Conservation (phyloP, 192 early-diverging fungal genomes). For the Coemansia sp. region DNA sequence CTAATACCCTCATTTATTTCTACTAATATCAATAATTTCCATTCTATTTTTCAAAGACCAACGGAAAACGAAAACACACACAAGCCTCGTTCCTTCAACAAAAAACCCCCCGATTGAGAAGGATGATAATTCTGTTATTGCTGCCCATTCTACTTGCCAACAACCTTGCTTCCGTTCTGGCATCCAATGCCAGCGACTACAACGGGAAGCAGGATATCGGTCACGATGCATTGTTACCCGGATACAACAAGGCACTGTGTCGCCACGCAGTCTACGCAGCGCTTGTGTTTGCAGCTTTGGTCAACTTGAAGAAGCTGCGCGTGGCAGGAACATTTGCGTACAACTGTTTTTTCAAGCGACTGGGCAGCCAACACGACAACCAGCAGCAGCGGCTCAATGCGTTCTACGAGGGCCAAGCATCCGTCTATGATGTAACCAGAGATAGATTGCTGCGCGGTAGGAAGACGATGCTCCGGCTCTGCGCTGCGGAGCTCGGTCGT, state of each 20-base stretch:
- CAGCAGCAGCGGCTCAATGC: slow-evolving; percentile 74
- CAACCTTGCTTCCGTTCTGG: background rate
- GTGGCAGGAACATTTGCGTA: slow-evolving; percentile 56
- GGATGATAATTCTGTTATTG: no score
- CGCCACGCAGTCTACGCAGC: background rate
- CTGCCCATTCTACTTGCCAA: background rate
- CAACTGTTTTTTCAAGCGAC: slow-evolving; percentile 75
- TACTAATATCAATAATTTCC: background rate
- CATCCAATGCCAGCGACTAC: background rate
- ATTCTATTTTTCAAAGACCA: background rate
- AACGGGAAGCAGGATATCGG: background rate
- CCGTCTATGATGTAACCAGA: slow-evolving; percentile 78
- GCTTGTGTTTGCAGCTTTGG: background rate
- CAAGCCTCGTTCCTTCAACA: background rate
- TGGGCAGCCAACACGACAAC: slow-evolving; percentile 62
- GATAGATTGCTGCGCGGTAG: slow-evolving; percentile 70
- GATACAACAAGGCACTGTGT: background rate
- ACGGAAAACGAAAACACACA: background rate
- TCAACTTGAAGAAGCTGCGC: background rate
- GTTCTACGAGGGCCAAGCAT: slow-evolving; percentile 81
- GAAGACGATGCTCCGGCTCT: slow-evolving; percentile 77
- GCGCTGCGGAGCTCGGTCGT: slow-evolving; percentile 68
- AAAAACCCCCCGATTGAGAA: background rate
- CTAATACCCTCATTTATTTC: no score
- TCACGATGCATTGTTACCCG: background rate